Percentiles rank a stretch among this genome's conserved stretches.
These are phyloP conservation scores for Lyophyllum atratum DNA, from an alignment of 768 basidiomycete genomes.

Conservation along the genomic window DNA sequence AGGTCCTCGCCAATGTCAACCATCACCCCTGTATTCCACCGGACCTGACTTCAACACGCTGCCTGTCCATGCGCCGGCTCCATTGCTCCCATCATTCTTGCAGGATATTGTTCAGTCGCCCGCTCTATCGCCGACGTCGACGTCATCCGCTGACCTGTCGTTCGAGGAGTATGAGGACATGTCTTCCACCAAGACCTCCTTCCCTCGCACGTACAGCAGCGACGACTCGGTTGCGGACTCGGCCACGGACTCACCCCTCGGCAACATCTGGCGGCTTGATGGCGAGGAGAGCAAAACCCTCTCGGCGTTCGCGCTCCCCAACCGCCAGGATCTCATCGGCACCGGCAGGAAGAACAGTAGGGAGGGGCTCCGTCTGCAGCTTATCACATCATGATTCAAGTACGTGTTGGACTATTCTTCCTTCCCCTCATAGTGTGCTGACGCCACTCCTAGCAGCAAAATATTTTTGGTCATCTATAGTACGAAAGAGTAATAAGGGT, in stretches of 20 bases:
- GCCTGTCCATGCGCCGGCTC: constrained; percentile 41
- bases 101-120: constrained; percentile 74
- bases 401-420: background rate
- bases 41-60: constrained; percentile 32
- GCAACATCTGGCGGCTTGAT: constrained; percentile 74
- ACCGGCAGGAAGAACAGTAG: constrained; percentile 39
- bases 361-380: constrained; percentile 32
- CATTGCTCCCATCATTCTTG: constrained; percentile 76
- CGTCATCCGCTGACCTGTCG: constrained; percentile 67
- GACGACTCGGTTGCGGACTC: constrained; percentile 31
- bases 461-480: constrained; percentile 11
- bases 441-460: background rate
- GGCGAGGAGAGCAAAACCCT: constrained; percentile 67
- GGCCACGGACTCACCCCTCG: constrained; percentile 31
- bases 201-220: constrained; percentile 28
- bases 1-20: constrained; percentile 34
- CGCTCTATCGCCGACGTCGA: constrained; percentile 62
- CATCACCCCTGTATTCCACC: constrained; percentile 40
- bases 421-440: background rate
- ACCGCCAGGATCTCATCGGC: constrained; percentile 37
- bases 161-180: constrained; percentile 58
- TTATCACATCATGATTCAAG: constrained; percentile 21
- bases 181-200: constrained; percentile 25
- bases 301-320: constrained; percentile 49
- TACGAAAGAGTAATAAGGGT: constrained; percentile 5